These are phyloP conservation scores for Solanum medicagineum DNA, from an alignment of 257 asterid species.

Conservation along the genomic window DNA sequence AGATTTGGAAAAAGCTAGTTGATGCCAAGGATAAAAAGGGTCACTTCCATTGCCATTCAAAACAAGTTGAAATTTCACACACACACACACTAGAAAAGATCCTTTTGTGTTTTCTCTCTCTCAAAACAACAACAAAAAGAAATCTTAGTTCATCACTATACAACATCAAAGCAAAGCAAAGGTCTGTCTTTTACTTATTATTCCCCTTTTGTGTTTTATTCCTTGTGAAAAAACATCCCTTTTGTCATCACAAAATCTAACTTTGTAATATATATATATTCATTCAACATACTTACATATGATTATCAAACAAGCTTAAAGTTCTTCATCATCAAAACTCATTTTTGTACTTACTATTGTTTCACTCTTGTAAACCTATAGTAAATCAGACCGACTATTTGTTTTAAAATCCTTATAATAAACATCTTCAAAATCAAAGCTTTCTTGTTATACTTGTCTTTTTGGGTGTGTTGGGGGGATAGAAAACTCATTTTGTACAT, in stretches of 20 bases:
- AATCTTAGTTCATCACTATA: background rate
- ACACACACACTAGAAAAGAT: too few species aligned
- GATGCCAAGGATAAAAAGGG: constrained; percentile 33
- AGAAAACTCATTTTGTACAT: too few species aligned
- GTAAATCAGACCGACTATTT: background rate
- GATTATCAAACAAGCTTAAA: constrained; percentile 32
- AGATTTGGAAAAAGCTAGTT: constrained; percentile 10
- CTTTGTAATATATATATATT: constrained; percentile 4
- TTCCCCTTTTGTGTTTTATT: constrained; percentile 8
- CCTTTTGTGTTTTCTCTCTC: background rate
- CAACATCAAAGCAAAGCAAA: background rate
- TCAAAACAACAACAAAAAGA: background rate
- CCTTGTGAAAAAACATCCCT: constrained; percentile 3
- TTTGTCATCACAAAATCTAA: constrained; percentile 21
- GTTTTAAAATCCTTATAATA: background rate
- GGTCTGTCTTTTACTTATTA: constrained; percentile 12
- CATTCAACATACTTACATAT: background rate
- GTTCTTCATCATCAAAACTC: background rate
- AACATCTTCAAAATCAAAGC: constrained; percentile 15
- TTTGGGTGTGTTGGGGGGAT: background rate
- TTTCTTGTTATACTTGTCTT: background rate
- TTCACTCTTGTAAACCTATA: background rate
- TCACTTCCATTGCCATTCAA: background rate
- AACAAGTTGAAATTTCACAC: background rate
- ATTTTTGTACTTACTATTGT: background rate